A percentile compares a stretch with the other conserved stretches of the same genome.
These are phyloP conservation scores for Urostyla sp. DNA, from an alignment of 73 alveolate genomes.

Conservation along the genomic window DNA sequence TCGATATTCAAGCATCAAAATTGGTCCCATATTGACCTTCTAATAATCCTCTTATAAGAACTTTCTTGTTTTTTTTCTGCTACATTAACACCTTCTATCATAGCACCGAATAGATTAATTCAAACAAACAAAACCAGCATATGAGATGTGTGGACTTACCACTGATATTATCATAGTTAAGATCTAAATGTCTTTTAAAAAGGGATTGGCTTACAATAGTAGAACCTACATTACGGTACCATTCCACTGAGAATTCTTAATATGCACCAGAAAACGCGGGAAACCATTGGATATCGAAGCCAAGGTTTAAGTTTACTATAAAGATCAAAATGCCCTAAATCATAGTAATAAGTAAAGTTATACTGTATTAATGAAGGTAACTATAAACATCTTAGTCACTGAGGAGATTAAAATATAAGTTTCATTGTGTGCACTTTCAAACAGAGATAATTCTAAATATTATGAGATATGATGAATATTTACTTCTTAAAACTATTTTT, in stretches of 20 bases:
- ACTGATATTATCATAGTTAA: constrained; percentile 48
- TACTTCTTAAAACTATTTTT: constrained; percentile 54
- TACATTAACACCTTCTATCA: constrained; percentile 51
- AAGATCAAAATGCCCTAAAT: constrained; percentile 47
- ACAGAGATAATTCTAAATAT: constrained; percentile 26
- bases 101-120: constrained; percentile 3
- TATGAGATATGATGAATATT: background rate
- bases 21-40: constrained; percentile 61
- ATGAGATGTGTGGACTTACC: constrained; percentile 59
- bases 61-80: constrained; percentile 52
- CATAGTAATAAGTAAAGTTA: background rate
- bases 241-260: constrained; percentile 59
- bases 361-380: constrained; percentile 67
- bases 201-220: constrained; percentile 30
- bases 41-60: constrained; percentile 61
- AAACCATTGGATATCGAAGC: constrained; percentile 10
- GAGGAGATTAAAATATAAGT: constrained; percentile 46
- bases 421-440: constrained; percentile 58
- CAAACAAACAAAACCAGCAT: background rate
- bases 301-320: constrained; percentile 50
- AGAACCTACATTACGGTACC: constrained; percentile 66
- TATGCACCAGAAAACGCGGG: constrained; percentile 64
- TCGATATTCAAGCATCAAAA: constrained; percentile 63
- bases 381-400: constrained; percentile 68
- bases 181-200: background rate